phyloP scores from a whole-genome alignment of 2,329 filamentous ascomycete species.

The Aspergillus awamori region DNA sequence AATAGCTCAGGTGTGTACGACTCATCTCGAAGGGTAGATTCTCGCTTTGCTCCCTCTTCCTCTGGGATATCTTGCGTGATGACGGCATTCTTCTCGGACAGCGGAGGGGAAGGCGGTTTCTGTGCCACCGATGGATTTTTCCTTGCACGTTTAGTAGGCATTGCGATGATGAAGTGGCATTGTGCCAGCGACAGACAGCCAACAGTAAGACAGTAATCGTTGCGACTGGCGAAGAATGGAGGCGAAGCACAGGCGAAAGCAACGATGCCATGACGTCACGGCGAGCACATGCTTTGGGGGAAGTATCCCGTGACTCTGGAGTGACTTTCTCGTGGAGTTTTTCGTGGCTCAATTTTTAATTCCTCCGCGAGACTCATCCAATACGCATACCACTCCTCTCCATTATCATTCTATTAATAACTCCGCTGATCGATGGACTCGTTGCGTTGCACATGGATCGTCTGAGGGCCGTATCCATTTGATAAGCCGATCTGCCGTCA shows the following conservation, averaged over 20 bases:
- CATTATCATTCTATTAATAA: conserved; percentile 2
- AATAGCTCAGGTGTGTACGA: background rate
- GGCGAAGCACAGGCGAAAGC: background rate
- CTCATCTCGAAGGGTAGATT: background rate
- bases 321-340: background rate
- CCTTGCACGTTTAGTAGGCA: conserved; percentile 9
- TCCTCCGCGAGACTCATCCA: background rate
- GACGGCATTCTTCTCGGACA: conserved; percentile 14
- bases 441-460: conserved; percentile 5
- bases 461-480: conserved; percentile 1
- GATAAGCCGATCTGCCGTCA: conserved; percentile 3
- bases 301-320: background rate
- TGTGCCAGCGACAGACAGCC: background rate
- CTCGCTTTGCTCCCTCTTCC: background rate
- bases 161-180: conserved; percentile 1
- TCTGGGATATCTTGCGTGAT: conserved; percentile 4
- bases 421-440: background rate
- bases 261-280: conserved; percentile 1
- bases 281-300: background rate
- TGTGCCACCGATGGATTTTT: conserved; percentile 4
- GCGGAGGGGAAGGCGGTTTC: conserved; percentile 14
- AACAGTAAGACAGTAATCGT: background rate
- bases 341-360: background rate
- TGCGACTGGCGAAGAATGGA: background rate
- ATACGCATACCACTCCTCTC: background rate